Evolutionary conservation across 2,329 filamentous ascomycete species (phyloP).

Genomic region (Colletotrichum musicola): DNA sequence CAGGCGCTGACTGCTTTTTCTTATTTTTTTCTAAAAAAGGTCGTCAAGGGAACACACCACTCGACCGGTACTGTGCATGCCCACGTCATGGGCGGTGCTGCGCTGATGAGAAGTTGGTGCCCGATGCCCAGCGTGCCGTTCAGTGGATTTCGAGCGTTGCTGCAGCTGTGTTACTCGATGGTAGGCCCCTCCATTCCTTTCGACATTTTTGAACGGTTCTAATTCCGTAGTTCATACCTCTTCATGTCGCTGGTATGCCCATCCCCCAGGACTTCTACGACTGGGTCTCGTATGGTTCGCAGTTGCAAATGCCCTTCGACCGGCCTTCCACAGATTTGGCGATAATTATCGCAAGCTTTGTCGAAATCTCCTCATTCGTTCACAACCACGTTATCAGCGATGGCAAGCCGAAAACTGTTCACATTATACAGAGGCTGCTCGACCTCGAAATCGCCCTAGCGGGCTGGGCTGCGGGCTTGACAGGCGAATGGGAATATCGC

Average conservation of each 20-base stretch:
- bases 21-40: constrained; percentile 46
- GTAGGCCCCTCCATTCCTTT: constrained; percentile 49
- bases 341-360: constrained; percentile 53
- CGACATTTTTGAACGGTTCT: background rate
- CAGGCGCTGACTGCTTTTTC: no score
- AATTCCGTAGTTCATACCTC: constrained; percentile 58
- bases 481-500: constrained; percentile 53
- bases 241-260: constrained; percentile 53
- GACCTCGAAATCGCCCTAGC: constrained; percentile 55
- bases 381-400: constrained; percentile 53
- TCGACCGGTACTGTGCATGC: constrained; percentile 65
- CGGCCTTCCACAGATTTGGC: constrained; percentile 57
- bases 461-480: constrained; percentile 52
- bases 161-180: constrained; percentile 69
- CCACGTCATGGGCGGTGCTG: constrained; percentile 71
- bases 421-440: constrained; percentile 54
- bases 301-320: constrained; percentile 52
- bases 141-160: constrained; percentile 63
- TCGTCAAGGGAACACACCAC: constrained; percentile 60
- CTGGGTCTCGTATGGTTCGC: constrained; percentile 54
- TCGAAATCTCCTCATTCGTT: constrained; percentile 54
- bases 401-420: constrained; percentile 49
- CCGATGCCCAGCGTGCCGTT: constrained; percentile 53
- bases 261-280: constrained; percentile 59
- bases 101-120: constrained; percentile 64